Evolutionary conservation across 257 asterid species (phyloP).

Genomic region (Solanum etuberosum): DNA sequence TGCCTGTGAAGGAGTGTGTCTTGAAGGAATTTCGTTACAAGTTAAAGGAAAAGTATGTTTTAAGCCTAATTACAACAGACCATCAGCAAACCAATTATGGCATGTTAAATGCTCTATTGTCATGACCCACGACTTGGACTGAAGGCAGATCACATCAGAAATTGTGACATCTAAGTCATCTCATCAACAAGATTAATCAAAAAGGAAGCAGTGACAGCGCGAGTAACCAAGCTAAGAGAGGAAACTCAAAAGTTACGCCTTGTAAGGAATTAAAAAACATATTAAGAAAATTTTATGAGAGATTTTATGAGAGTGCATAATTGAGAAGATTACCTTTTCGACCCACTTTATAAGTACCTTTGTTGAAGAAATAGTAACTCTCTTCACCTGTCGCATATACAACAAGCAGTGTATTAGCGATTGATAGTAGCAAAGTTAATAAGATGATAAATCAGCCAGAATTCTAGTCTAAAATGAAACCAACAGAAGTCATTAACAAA

Average conservation of each 20-base stretch:
- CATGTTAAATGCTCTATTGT: not conserved
- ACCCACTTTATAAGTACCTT: slow-evolving; percentile 84
- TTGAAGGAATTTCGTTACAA: not conserved
- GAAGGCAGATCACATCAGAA: not conserved
- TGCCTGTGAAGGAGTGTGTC: not conserved
- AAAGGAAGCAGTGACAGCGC: not conserved
- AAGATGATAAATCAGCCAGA: not conserved
- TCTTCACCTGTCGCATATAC: slow-evolving; percentile 56
- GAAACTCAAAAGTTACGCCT: not conserved
- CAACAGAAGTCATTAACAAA: not conserved
- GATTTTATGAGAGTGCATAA: not conserved
- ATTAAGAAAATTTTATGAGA: not conserved
- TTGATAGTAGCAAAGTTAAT: slow-evolving; percentile 1
- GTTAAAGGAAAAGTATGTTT: not conserved
- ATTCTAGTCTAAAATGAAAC: not conserved
- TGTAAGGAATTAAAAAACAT: not conserved
- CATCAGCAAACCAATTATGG: not conserved
- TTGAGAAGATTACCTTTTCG: slow-evolving; percentile 59
- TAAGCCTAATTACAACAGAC: not conserved
- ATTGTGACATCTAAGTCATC: not conserved
- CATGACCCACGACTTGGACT: not conserved
- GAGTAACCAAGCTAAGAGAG: not conserved
- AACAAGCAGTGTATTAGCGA: not conserved
- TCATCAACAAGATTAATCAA: not conserved
- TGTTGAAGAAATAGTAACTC: slow-evolving; percentile 56